Conservation (phyloP, 1,139 yeast genomes). For the Saccharomycopsis hybrid region DNA sequence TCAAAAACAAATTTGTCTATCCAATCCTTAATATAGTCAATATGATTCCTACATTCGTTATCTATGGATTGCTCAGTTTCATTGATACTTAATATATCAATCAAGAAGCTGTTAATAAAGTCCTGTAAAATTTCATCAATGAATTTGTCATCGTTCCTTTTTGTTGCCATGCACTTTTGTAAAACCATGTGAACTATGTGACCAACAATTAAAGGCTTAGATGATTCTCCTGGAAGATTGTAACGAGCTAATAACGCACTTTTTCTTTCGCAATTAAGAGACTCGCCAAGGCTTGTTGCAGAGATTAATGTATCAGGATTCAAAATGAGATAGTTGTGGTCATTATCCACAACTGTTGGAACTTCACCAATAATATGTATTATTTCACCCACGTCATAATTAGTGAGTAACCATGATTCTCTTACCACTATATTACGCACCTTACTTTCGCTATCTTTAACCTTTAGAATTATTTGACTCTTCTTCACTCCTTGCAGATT, state of each 20-base stretch:
- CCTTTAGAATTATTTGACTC: slow-evolving; percentile 46
- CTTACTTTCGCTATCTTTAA: slow-evolving; percentile 33
- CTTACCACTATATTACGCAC: slow-evolving; percentile 40
- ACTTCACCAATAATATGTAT: slow-evolving; percentile 51
- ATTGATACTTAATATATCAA: slow-evolving; percentile 54
- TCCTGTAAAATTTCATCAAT: slow-evolving; percentile 37
- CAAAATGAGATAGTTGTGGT: slow-evolving; percentile 61
- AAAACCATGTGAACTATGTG: slow-evolving; percentile 72
- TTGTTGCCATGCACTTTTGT: slow-evolving; percentile 36
- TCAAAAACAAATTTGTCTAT: slow-evolving; percentile 27
- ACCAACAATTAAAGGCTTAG: slow-evolving; percentile 65
- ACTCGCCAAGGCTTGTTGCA: slow-evolving; percentile 76
- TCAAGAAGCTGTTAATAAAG: slow-evolving; percentile 27
- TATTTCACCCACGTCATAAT: slow-evolving; percentile 43
- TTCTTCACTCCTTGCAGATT: slow-evolving; percentile 25
- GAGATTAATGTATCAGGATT: slow-evolving; percentile 80
- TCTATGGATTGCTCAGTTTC: slow-evolving; percentile 43
- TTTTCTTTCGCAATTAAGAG: slow-evolving; percentile 65
- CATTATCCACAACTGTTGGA: slow-evolving; percentile 44
- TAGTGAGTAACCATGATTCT: slow-evolving; percentile 43
- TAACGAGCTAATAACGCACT: slow-evolving; percentile 56
- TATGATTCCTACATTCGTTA: slow-evolving; percentile 42
- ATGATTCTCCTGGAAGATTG: slow-evolving; percentile 47
- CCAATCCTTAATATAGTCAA: slow-evolving; percentile 63
- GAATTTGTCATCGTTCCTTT: too few relatives aligned